Evolutionary conservation across 495 filamentous ascomycete species (phyloP), one percentile per base, ranked within the genome.

Genomic region (Trichoderma gamsii): DNA sequence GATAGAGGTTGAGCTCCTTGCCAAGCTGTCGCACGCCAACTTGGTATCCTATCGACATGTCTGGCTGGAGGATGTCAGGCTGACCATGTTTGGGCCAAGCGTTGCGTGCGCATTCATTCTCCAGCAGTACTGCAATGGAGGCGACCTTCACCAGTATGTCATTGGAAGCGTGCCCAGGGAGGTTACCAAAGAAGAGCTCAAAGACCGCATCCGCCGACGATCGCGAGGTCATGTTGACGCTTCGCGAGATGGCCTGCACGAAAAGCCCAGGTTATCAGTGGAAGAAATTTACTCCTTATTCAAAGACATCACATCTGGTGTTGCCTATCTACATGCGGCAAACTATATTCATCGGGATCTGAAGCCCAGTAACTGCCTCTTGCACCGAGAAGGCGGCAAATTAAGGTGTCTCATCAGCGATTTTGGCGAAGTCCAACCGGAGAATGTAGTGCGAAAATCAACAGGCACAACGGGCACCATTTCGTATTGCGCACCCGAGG

Each of bases 221-320:
- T 95, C 93, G 3, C 90, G 85, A 69, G 86, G 86, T 4, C 80
- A 78, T 18, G 44, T 69, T 3, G 81, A 83, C 64, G 71, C 73
- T 15, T 80, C 85, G 5, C 68, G 76, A 8, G 79, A 83, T 25
- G 65, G 85, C 9, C 68, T 71, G 23, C 68, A 76, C 23, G 81
- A 83, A 6, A 86, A 86, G 63, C 88, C 92, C 29, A 75, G 71
- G 13, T 83, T 99, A 27, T 80, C 86, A 2, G 91, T 97, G 51
- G 93, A 98, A 64, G 89, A 98, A 72, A 97, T 99, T 32, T 95
- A 96, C 71, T 95, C 93, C 4, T 92, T 99, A 69, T 98, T 98
- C 82, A 90, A 90, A 76, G 96, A 98, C 73, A 94, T 98, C 71
- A 92, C 93, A 0, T 92, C 92, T 0, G 95, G 95, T 2, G 80